These are phyloP conservation scores for Eutypa lata DNA, from an alignment of 2,329 filamentous ascomycete species.

Conservation along the genomic window DNA sequence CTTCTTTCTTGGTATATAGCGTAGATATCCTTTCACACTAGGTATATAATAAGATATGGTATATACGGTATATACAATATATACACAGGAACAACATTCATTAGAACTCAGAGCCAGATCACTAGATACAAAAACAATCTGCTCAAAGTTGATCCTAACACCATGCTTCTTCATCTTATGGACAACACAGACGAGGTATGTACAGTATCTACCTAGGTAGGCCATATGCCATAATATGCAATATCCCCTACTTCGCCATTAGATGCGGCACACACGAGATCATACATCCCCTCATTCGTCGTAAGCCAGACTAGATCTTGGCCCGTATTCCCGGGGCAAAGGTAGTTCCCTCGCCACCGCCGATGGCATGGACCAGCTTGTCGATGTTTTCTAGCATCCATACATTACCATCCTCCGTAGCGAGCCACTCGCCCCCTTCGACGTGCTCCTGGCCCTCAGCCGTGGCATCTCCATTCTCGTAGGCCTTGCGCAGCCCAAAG, in stretches of 20 bases:
- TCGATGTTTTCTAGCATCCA: conserved; percentile 64
- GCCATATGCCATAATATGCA: neutral
- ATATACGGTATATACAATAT: too few relatives aligned
- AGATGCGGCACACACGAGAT: too few relatives aligned
- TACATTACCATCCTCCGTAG: conserved; percentile 60
- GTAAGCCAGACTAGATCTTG: conserved; percentile 34
- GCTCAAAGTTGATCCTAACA: too few relatives aligned
- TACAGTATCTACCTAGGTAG: neutral
- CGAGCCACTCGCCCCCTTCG: conserved; percentile 57
- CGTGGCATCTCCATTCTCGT: conserved; percentile 60
- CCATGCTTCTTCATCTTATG: too few relatives aligned
- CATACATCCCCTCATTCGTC: neutral
- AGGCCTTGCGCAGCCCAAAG: conserved; percentile 74
- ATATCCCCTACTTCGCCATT: too few relatives aligned
- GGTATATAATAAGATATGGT: too few relatives aligned
- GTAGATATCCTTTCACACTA: too few relatives aligned
- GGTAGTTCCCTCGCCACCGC: conserved; percentile 43
- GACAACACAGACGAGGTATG: neutral
- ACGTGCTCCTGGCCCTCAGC: conserved; percentile 44
- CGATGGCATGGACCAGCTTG: conserved; percentile 48
- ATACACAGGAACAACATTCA: too few relatives aligned
- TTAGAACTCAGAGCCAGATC: too few relatives aligned
- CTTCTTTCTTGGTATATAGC: too few relatives aligned
- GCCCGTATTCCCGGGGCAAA: conserved; percentile 51
- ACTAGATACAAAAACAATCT: too few relatives aligned